These are phyloP conservation scores for Ceratonia siliqua DNA, from an alignment of 306 rosid species.

Conservation along the genomic window DNA sequence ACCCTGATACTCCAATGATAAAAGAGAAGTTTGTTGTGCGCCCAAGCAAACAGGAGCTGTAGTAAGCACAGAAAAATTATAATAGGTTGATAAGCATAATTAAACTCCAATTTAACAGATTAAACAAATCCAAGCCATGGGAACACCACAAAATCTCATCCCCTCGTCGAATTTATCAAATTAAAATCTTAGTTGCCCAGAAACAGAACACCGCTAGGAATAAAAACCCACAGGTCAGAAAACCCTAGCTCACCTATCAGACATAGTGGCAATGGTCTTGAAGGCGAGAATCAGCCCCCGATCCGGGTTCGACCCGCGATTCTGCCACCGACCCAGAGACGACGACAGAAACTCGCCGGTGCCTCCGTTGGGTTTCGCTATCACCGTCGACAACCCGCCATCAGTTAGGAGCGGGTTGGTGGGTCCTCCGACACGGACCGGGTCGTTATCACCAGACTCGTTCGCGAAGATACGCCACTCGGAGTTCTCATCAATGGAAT, in stretches of 20 bases:
- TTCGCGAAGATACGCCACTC: constrained; percentile 96
- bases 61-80: background rate
- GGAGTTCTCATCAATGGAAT: constrained; percentile 91
- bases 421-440: constrained; percentile 88
- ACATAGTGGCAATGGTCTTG: constrained; percentile 93
- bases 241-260: constrained; percentile 70
- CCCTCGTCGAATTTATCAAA: background rate
- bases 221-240: constrained; percentile 27
- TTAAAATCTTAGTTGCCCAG: background rate
- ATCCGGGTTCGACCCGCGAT: constrained; percentile 92
- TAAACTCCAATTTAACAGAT: too few relatives aligned
- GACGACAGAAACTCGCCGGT: constrained; percentile 72
- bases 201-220: background rate
- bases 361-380: constrained; percentile 88
- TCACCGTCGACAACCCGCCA: constrained; percentile 84
- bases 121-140: background rate
- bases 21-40: background rate
- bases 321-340: constrained; percentile 87
- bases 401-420: constrained; percentile 81
- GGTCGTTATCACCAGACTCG: constrained; percentile 92
- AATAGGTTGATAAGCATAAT: background rate
- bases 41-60: background rate
- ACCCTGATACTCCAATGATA: background rate
- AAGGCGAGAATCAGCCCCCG: constrained; percentile 87
- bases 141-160: background rate